Evolutionary conservation across 2,329 filamentous ascomycete genomes (phyloP).

Genomic region (Tolypocladium cylindrosporum): DNA sequence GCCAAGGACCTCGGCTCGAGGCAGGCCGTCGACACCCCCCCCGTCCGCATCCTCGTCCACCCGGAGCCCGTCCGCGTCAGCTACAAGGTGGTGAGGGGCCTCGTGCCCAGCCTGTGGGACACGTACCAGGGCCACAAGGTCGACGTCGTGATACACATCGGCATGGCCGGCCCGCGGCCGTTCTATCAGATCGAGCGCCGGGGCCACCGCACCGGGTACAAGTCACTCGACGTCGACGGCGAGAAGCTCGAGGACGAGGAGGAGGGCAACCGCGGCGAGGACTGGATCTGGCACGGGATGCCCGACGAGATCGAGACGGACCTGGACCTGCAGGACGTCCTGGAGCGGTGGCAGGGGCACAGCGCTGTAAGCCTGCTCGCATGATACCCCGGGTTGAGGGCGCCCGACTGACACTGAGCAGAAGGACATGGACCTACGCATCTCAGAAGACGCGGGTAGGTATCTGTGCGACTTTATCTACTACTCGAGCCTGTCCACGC

Average conservation of each 20-base stretch:
- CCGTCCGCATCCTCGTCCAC: slow-evolving; percentile 55
- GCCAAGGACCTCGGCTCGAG: slow-evolving; percentile 27
- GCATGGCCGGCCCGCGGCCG: slow-evolving; percentile 58
- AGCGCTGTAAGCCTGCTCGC: slow-evolving; percentile 32
- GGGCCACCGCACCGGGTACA: slow-evolving; percentile 64
- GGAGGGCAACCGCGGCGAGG: slow-evolving; percentile 35
- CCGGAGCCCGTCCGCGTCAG: slow-evolving; percentile 59
- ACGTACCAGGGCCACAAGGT: slow-evolving; percentile 28
- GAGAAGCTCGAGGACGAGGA: slow-evolving; percentile 41
- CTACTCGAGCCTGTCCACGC: slow-evolving; percentile 55
- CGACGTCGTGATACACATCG: slow-evolving; percentile 67
- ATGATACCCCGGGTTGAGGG: not conserved
- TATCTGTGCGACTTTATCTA: slow-evolving; percentile 76
- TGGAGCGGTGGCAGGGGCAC: slow-evolving; percentile 42
- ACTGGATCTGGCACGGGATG: slow-evolving; percentile 44
- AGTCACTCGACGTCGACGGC: slow-evolving; percentile 59
- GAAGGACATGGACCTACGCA: slow-evolving; percentile 36
- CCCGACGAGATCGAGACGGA: slow-evolving; percentile 47
- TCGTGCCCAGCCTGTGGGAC: slow-evolving; percentile 55
- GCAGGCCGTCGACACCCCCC: slow-evolving; percentile 20
- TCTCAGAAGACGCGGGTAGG: slow-evolving; percentile 60
- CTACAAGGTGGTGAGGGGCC: slow-evolving; percentile 54
- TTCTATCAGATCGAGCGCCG: slow-evolving; percentile 62
- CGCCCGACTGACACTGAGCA: slow-evolving; percentile 10
- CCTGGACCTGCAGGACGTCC: slow-evolving; percentile 46